Evolutionary conservation across 1,139 yeast species (phyloP).

Genomic region (Scheffersomyces segobiensis): DNA sequence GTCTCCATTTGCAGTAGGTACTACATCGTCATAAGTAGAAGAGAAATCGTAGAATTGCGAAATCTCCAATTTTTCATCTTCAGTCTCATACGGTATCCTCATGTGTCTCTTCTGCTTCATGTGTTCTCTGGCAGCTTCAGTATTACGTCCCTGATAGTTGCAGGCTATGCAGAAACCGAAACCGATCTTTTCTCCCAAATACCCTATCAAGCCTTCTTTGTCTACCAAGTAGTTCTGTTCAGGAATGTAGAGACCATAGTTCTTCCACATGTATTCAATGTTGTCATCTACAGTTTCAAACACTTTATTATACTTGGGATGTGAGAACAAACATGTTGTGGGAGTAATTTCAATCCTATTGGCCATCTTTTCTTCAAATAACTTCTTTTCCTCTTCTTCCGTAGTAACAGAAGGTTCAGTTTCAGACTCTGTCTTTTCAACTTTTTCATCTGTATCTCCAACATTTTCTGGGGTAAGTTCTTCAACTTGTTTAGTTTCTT

Average conservation of each 20-base stretch:
- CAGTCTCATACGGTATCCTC: conserved; percentile 83
- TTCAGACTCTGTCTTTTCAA: neutral
- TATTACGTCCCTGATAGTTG: conserved; percentile 74
- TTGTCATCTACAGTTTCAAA: conserved; percentile 54
- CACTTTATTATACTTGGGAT: conserved; percentile 41
- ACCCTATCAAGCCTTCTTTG: conserved; percentile 67
- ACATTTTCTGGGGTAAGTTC: conserved; percentile 5
- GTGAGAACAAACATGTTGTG: conserved; percentile 78
- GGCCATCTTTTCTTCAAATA: conserved; percentile 56
- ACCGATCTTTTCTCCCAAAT: conserved; percentile 81
- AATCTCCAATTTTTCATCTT: conserved; percentile 76
- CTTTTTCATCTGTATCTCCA: neutral
- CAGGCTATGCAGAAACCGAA: conserved; percentile 87
- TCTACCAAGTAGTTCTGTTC: conserved; percentile 72
- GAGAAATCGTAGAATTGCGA: conserved; percentile 87
- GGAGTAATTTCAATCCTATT: conserved; percentile 70
- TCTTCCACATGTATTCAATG: conserved; percentile 71
- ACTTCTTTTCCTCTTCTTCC: conserved; percentile 50
- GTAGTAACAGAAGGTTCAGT: conserved; percentile 25
- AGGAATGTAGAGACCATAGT: conserved; percentile 85
- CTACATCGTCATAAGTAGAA: conserved; percentile 50
- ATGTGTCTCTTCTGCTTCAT: conserved; percentile 85
- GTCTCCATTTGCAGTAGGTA: conserved; percentile 17
- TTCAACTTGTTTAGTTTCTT: conserved; percentile 16
- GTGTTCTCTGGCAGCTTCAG: conserved; percentile 90